These are phyloP conservation scores for Theobroma cacao DNA, from an alignment of 345 rosid species.

Conservation along the genomic window DNA sequence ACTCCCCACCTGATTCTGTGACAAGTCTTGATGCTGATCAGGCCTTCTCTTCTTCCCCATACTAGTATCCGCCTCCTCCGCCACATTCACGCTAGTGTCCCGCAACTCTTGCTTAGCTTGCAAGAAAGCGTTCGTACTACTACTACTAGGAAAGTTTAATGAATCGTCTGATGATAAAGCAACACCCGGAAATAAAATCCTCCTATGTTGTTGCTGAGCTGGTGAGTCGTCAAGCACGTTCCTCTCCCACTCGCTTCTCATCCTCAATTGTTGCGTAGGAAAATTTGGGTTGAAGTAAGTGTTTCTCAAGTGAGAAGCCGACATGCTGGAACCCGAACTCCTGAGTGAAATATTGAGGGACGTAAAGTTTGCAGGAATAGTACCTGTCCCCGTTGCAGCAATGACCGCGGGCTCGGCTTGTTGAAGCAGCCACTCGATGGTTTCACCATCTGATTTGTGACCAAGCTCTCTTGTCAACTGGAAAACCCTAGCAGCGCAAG, in stretches of 20 bases:
- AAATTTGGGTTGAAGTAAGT: constrained; percentile 43
- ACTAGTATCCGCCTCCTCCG: constrained; percentile 15
- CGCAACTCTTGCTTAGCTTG: constrained; percentile 39
- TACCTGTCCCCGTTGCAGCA: constrained; percentile 94
- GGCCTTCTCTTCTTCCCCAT: constrained; percentile 27
- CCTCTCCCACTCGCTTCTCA: constrained; percentile 38
- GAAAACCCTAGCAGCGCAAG: constrained; percentile 91
- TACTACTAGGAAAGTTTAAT: constrained; percentile 10
- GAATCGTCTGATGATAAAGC: constrained; percentile 23
- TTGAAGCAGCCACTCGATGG: constrained; percentile 85
- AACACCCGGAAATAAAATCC: constrained; percentile 30
- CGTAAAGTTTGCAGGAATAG: constrained; percentile 87
- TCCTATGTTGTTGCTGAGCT: constrained; percentile 22
- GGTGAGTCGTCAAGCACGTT: constrained; percentile 22
- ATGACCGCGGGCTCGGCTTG: constrained; percentile 92
- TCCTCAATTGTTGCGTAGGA: constrained; percentile 31
- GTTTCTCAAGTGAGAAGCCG: constrained; percentile 65
- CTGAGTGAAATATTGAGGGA: constrained; percentile 87
- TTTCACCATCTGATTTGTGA: constrained; percentile 87
- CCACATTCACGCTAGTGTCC: constrained; percentile 18
- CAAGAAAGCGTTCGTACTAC: constrained; percentile 25
- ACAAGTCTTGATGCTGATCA: constrained; percentile 21
- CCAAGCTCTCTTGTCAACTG: constrained; percentile 92
- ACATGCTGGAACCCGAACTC: constrained; percentile 71
- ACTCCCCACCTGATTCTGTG: constrained; percentile 46